Percentiles rank a stretch among this genome's conserved stretches.
Conservation (phyloP, 257 asterid species). For the Plectranthus barbatus region DNA sequence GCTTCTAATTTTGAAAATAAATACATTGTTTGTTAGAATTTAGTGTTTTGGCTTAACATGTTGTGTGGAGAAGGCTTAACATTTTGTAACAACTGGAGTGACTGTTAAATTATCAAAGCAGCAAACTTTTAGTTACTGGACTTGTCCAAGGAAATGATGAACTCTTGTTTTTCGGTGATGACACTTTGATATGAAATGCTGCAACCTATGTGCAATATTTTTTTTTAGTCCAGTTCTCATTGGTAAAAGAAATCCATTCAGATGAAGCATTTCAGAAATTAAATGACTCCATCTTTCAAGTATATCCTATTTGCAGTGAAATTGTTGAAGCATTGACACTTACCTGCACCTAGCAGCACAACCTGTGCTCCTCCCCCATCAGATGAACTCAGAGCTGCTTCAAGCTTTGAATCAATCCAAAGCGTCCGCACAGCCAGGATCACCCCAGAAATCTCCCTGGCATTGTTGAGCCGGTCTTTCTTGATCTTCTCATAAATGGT, state of each 20-base stretch:
- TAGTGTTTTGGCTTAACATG: too few relatives aligned
- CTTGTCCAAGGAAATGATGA: not conserved
- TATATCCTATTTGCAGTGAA: not conserved
- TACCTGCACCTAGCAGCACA: constrained; percentile 97
- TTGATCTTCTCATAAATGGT: constrained; percentile 71
- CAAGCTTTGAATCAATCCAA: constrained; percentile 83
- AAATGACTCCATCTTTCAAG: too few relatives aligned
- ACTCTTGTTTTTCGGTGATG: not conserved
- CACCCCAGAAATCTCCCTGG: constrained; percentile 84
- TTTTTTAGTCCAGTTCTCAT: not conserved
- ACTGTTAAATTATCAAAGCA: not conserved
- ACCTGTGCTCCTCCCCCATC: constrained; percentile 73
- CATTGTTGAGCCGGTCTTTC: constrained; percentile 68
- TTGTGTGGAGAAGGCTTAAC: too few relatives aligned
- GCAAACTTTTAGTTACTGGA: not conserved
- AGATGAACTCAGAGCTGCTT: constrained; percentile 61
- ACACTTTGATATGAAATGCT: not conserved
- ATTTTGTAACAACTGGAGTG: not conserved
- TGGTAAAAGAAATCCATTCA: not conserved
- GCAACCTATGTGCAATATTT: not conserved
- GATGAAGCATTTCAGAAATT: not conserved
- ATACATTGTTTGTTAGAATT: too few relatives aligned
- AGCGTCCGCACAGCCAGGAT: constrained; percentile 86
- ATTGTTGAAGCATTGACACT: constrained; percentile 4
- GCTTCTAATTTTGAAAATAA: not conserved